Evolutionary conservation across 2,329 filamentous ascomycete species (phyloP), one percentile per base, ranked within the genome.

Genomic region (Aurifilum marmelostoma): DNA sequence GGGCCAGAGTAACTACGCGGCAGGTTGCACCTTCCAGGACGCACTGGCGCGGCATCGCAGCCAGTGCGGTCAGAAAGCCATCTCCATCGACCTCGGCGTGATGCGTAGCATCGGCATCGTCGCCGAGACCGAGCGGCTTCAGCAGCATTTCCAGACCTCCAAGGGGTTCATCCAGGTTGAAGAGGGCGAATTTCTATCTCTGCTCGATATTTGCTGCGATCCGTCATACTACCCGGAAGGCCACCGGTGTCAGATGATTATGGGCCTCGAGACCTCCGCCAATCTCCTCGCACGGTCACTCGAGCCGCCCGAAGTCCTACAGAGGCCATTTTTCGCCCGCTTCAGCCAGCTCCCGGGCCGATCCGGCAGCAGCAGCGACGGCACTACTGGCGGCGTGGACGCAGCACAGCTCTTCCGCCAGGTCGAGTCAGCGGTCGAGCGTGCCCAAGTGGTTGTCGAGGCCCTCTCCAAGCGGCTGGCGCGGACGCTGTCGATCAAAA

Each of bases 11-110:
- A 77, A 76, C 65, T 80, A 79, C 65, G 71, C 73, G 2, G 76
- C 75, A 1, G 77, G 76, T 18, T 79, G 79, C 68, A 71, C 74
- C 1, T 80, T 75, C 71, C 74, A 79, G 43, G 79, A 81, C 63
- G 73, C 74, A 0, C 72, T 79, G 34, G 34, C 34, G 34, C 34
- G 34, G 34, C 34, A 37, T 9, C 34, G 34, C 34, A 5, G 34
- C 34, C 34, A 37, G 34, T 16, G 74, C 74, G 18, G 70, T 69
- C n/a, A 37, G 34, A 37, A 37, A 37, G 34, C 65, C 18, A 34
- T 71, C 8, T 72, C 71, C 2, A 27, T 77, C 1, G 74, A 76
- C 50, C 54, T 76, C 1, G 74, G 75, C 18, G 69, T 69, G 63
- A 74, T 76, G 69, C 50, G 69, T 27, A 67, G 67, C 56, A 67